phyloP scores from a whole-genome alignment of 2,329 filamentous ascomycete genomes.

The Colletotrichum musicola region DNA sequence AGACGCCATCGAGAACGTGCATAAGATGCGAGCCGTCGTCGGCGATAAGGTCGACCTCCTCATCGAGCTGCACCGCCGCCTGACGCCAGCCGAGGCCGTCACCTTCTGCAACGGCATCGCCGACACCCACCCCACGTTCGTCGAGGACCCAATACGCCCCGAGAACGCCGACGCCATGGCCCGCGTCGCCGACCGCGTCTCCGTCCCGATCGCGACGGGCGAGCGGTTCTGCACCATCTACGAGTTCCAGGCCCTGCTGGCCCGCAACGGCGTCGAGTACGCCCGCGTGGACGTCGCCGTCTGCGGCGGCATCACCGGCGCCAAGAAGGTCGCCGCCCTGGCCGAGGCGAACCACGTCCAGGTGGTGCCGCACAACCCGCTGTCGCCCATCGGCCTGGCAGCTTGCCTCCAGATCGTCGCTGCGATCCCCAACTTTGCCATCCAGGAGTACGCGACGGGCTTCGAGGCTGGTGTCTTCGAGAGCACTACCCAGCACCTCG shows the following conservation, averaged over 20 bases:
- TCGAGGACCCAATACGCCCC: slow-evolving; percentile 37
- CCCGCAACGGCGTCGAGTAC: slow-evolving; percentile 14
- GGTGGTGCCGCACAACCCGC: slow-evolving; percentile 34
- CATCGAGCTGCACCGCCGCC: slow-evolving; percentile 7
- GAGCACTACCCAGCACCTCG: slow-evolving; percentile 10
- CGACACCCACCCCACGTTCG: slow-evolving; percentile 17
- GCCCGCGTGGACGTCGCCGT: slow-evolving; percentile 28
- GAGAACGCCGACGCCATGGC: slow-evolving; percentile 38
- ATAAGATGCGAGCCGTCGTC: slow-evolving; percentile 7
- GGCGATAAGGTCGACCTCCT: slow-evolving; percentile 9
- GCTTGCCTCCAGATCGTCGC: slow-evolving; percentile 34
- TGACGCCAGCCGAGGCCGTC: slow-evolving; percentile 19
- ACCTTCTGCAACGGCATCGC: slow-evolving; percentile 21
- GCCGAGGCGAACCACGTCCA: slow-evolving; percentile 36
- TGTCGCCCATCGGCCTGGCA: slow-evolving; percentile 33
- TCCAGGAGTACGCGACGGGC: slow-evolving; percentile 34
- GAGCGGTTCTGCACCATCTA: slow-evolving; percentile 36
- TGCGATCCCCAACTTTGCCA: slow-evolving; percentile 35
- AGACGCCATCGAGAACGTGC: slow-evolving; percentile 19
- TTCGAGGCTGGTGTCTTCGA: slow-evolving; percentile 15
- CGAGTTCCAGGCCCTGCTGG: slow-evolving; percentile 33
- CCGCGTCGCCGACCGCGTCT: slow-evolving; percentile 25
- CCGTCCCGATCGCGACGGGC: slow-evolving; percentile 27
- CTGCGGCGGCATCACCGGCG: slow-evolving; percentile 36
- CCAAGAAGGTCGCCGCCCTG: slow-evolving; percentile 37